Evolutionary conservation across 1,284 basidiomycete genomes (phyloP).

Genomic region (Apiotrichum porosum): DNA sequence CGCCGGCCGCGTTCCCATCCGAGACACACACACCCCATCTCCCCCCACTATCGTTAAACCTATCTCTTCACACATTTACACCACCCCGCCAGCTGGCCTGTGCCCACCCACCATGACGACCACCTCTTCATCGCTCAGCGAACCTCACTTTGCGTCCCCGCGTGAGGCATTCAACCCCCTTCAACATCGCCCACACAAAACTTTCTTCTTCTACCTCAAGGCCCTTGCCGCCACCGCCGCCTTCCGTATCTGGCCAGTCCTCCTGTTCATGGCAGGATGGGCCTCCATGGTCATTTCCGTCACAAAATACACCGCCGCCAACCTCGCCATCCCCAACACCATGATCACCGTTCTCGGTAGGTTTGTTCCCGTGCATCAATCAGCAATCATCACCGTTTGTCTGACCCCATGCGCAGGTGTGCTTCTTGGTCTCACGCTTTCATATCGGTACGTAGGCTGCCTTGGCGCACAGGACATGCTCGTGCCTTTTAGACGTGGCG

Average conservation of each 20-base stretch:
- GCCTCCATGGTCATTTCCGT: constrained; percentile 33
- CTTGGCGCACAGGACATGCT: too few relatives aligned
- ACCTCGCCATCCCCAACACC: constrained; percentile 34
- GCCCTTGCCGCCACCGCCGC: constrained; percentile 37
- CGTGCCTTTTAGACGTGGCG: too few relatives aligned
- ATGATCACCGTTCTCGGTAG: constrained; percentile 42
- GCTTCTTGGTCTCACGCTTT: constrained; percentile 42
- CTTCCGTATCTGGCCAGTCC: constrained; percentile 34
- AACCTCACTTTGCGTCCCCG: background rate
- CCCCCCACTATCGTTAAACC: background rate
- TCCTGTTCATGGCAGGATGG: constrained; percentile 42
- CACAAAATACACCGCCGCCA: constrained; percentile 28
- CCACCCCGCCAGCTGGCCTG: too few relatives aligned
- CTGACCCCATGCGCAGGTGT: constrained; percentile 26
- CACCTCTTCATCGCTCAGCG: background rate
- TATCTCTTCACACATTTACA: background rate
- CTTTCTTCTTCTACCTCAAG: constrained; percentile 19
- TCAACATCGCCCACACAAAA: constrained; percentile 25
- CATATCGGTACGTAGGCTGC: constrained; percentile 38
- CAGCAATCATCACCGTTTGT: too few relatives aligned
- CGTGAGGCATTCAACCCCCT: too few relatives aligned
- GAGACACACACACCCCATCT: too few relatives aligned
- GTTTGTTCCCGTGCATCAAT: too few relatives aligned
- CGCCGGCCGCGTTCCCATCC: too few relatives aligned
- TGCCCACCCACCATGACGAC: background rate